Evolutionary conservation across 441 rosid genomes (phyloP).

Genomic region (Adansonia gregorii): DNA sequence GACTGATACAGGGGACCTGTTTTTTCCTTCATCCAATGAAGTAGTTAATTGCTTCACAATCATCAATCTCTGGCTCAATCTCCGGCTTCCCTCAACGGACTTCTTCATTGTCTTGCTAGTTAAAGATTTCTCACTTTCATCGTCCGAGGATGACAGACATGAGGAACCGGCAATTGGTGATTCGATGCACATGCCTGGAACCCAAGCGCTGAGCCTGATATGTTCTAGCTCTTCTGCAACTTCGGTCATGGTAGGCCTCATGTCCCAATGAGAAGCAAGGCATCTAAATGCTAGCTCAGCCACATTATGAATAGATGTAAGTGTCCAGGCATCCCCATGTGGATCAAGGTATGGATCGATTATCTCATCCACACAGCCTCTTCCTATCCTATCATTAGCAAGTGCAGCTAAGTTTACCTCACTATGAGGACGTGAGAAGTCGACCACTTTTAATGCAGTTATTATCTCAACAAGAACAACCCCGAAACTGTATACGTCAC

Average conservation of each 20-base stretch:
- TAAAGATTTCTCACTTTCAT: slow-evolving; percentile 47
- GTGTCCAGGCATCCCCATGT: slow-evolving; percentile 67
- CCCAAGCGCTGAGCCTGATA: slow-evolving; percentile 66
- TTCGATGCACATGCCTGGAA: slow-evolving; percentile 50
- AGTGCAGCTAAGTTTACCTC: slow-evolving; percentile 88
- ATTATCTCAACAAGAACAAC: slow-evolving; percentile 88
- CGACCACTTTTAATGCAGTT: slow-evolving; percentile 79
- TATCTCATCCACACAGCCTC: slow-evolving; percentile 75
- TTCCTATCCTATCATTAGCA: slow-evolving; percentile 77
- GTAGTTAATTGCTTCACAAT: slow-evolving; percentile 37
- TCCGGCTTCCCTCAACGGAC: too few relatives aligned
- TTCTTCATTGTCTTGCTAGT: slow-evolving; percentile 22
- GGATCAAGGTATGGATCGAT: slow-evolving; percentile 68
- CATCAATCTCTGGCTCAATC: slow-evolving; percentile 26
- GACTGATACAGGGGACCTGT: slow-evolving; percentile 78
- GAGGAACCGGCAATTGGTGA: slow-evolving; percentile 59
- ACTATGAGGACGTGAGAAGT: slow-evolving; percentile 66
- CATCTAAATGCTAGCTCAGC: slow-evolving; percentile 92
- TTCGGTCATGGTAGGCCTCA: slow-evolving; percentile 90
- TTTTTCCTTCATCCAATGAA: slow-evolving; percentile 53
- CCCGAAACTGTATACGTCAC: slow-evolving; percentile 95
- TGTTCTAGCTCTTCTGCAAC: slow-evolving; percentile 77
- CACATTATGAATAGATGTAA: slow-evolving; percentile 65
- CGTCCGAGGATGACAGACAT: slow-evolving; percentile 41
- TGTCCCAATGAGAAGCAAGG: slow-evolving; percentile 80